phyloP scores from a whole-genome alignment of 1,284 basidiomycete species.

The Cryptococcus sp. region DNA sequence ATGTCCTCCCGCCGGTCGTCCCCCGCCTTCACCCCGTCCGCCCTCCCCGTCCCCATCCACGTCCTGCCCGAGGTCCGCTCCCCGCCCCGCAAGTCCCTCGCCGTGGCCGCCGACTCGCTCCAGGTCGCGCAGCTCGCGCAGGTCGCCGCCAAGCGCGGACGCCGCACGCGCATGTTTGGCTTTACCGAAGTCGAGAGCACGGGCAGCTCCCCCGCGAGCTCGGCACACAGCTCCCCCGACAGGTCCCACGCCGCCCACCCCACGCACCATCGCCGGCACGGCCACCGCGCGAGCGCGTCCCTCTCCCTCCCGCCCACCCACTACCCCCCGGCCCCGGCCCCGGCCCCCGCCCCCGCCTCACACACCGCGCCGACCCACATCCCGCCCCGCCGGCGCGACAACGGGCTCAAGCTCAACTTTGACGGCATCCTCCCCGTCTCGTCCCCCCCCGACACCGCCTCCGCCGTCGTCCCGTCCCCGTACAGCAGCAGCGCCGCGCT shows the following conservation, averaged over 20 bases:
- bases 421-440: conserved; percentile 34
- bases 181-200: conserved; percentile 44
- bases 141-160: conserved; percentile 21
- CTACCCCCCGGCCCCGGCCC: not conserved
- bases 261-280: too few relatives aligned
- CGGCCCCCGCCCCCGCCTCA: conserved; percentile 19
- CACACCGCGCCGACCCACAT: conserved; percentile 19
- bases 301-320: not conserved
- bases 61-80: conserved; percentile 47
- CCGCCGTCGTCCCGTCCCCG: conserved; percentile 34
- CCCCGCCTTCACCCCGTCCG: conserved; percentile 3
- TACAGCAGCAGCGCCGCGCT: conserved; percentile 46
- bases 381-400: conserved; percentile 33
- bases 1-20: not conserved
- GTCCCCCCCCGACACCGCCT: conserved; percentile 6
- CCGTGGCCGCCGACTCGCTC: conserved; percentile 31
- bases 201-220: conserved; percentile 26
- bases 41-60: conserved; percentile 27
- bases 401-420: conserved; percentile 49
- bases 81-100: conserved; percentile 32
- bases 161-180: conserved; percentile 47
- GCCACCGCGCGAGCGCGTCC: not conserved
- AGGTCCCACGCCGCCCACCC: not conserved
- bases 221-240: conserved; percentile 27
- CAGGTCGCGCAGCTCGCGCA: too few relatives aligned